Evolutionary conservation across 805 yeast species (phyloP).

Genomic region (Jamesozyma jinghongensis): DNA sequence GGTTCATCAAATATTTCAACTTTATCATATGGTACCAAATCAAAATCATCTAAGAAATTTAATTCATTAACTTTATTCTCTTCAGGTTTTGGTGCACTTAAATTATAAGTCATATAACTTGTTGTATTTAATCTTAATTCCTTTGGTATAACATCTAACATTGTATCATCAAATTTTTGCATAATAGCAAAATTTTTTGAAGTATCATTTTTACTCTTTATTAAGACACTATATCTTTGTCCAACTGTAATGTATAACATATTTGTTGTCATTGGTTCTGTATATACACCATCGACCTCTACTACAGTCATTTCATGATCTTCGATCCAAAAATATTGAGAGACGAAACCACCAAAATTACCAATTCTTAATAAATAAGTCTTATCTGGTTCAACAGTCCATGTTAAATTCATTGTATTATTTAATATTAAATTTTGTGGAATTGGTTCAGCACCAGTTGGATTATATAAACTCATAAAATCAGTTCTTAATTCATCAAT

Average conservation of each 20-base stretch:
- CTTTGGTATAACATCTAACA: constrained; percentile 69
- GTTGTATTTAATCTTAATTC: constrained; percentile 66
- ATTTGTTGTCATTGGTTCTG: constrained; percentile 62
- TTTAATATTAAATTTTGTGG: constrained; percentile 75
- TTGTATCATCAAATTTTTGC: constrained; percentile 68
- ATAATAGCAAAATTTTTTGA: constrained; percentile 71
- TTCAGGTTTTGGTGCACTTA: constrained; percentile 33
- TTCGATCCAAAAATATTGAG: constrained; percentile 82
- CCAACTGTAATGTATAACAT: constrained; percentile 79
- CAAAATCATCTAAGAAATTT: constrained; percentile 66
- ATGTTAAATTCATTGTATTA: constrained; percentile 68
- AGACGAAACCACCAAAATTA: constrained; percentile 85
- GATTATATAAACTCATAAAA: constrained; percentile 71
- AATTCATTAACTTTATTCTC: constrained; percentile 39
- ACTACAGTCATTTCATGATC: constrained; percentile 80
- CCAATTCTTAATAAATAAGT: constrained; percentile 75
- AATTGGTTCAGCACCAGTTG: constrained; percentile 97
- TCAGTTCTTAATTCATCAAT: constrained; percentile 40
- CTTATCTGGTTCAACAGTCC: constrained; percentile 72
- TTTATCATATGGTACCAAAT: constrained; percentile 54
- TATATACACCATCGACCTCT: constrained; percentile 87
- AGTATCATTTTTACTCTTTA: constrained; percentile 59
- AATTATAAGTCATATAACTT: constrained; percentile 55
- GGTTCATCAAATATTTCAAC: constrained; percentile 53
- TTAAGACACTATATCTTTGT: constrained; percentile 77